Evolutionary conservation across 129 eudicot species (phyloP), one percentile per base, ranked within the genome.

Genomic region (Saposhnikovia divaricata): DNA sequence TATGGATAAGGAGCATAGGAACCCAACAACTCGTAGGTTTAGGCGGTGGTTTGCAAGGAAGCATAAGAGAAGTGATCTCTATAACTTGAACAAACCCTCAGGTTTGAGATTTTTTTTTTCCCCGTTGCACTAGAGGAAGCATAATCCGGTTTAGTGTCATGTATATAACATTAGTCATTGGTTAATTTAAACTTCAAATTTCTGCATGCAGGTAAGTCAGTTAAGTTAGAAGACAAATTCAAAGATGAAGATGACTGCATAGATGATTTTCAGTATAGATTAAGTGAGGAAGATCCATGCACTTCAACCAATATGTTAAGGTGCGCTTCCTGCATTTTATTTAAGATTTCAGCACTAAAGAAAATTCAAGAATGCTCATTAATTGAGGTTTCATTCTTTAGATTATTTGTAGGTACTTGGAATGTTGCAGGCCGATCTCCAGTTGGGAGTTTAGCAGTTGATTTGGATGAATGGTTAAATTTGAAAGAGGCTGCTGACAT

Each of bases 351-450:
- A 19, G 47, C 16, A 77, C 19, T 0, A 16, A 2, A 37, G 27
- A 18, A 37, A 78, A 72, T 48, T 78, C 28, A 34, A 39, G 79
- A 69, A 74, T 80, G 82, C 46, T 63, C 47, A 78, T 71, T 51
- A 37, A 16, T 25, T 15, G 68, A 23, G 34, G 28, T 70, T 87
- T 48, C 28, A 50, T 80, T 9, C 61, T 80, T 65, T 83, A 93
- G 98, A 83, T 80, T 93, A 39, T 93, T 91, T 80, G 93, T 93
- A 79, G 98, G 97, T 31, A 91, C 96, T 53, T 93, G 98, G 98
- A 93, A 93, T 88, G 98, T 91, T 78, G 98, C 96, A 2, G 98
- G 98, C 81, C 88, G 89, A 87, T 89, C 97, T 79, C 98, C 98
- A 0, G 89, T 83, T 74, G 92, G 96, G 70, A 91, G 91, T 72